Percentiles rank a stretch among this genome's conserved stretches.
phyloP scores from a whole-genome alignment of 179 eudicot species.

The Gypsophila paniculata region DNA sequence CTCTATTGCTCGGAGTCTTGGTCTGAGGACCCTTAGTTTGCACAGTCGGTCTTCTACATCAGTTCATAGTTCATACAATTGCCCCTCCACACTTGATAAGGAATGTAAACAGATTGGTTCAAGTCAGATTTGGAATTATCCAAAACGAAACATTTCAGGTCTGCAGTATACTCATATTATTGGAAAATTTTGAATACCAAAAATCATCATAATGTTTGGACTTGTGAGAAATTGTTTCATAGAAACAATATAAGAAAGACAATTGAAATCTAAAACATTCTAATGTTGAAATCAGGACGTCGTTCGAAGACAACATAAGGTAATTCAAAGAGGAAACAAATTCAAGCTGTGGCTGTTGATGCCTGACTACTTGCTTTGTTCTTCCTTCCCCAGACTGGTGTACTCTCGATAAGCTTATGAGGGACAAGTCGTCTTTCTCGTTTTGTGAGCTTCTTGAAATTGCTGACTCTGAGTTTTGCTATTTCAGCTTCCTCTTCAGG shows the following conservation, averaged over 20 bases:
- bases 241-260: not conserved
- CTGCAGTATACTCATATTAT: too few species aligned
- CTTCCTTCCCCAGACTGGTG: slow-evolving; percentile 73
- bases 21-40: too few species aligned
- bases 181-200: too few species aligned
- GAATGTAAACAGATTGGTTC: too few species aligned
- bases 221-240: not conserved
- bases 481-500: slow-evolving; percentile 78
- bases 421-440: slow-evolving; percentile 66
- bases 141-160: too few species aligned
- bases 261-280: not conserved
- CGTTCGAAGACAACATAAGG: not conserved
- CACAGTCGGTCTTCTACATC: too few species aligned
- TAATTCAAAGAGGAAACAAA: not conserved
- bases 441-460: slow-evolving; percentile 61
- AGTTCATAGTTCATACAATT: too few species aligned
- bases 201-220: not conserved
- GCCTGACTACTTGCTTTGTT: slow-evolving; percentile 29
- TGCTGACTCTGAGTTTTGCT: slow-evolving; percentile 67
- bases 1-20: too few species aligned
- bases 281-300: not conserved
- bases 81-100: too few species aligned
- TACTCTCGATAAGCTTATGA: slow-evolving; percentile 69
- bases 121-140: too few species aligned
- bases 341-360: slow-evolving; percentile 25